Conservation (phyloP, 305 asterid species). For the Lippia alba region DNA sequence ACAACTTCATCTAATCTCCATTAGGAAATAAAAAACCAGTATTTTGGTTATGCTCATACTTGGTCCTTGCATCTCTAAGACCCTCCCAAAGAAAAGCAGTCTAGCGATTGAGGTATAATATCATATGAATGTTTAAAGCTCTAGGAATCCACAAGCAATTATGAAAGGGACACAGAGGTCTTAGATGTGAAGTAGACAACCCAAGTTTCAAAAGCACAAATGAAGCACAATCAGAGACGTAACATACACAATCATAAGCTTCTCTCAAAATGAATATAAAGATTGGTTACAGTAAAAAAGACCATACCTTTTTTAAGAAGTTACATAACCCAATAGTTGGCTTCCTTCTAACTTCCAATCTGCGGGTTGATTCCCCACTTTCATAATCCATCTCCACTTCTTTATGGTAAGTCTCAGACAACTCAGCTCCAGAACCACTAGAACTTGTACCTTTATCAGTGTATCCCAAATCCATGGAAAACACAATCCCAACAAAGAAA, state of each 20-base stretch:
- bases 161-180: background rate
- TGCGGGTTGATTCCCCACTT: slow-evolving; percentile 45
- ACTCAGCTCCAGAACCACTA: slow-evolving; percentile 39
- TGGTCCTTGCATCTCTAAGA: background rate
- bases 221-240: background rate
- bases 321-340: slow-evolving; percentile 44
- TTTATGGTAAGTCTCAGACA: slow-evolving; percentile 33
- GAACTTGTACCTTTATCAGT: slow-evolving; percentile 35
- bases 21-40: background rate
- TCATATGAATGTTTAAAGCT: slow-evolving; percentile 4
- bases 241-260: slow-evolving; percentile 29
- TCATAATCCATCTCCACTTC: slow-evolving; percentile 55
- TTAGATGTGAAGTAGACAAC: background rate
- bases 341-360: slow-evolving; percentile 40
- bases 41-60: background rate
- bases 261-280: slow-evolving; percentile 20
- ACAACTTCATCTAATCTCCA: background rate
- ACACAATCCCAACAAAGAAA: slow-evolving; percentile 89
- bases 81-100: background rate
- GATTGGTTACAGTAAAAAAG: slow-evolving; percentile 12
- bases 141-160: background rate
- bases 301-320: slow-evolving; percentile 57
- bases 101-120: background rate
- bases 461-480: slow-evolving; percentile 85
- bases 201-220: background rate